Base-by-base conservation (phyloP, 1,139 yeast species). In the Debaryomyces robertsiae region DNA sequence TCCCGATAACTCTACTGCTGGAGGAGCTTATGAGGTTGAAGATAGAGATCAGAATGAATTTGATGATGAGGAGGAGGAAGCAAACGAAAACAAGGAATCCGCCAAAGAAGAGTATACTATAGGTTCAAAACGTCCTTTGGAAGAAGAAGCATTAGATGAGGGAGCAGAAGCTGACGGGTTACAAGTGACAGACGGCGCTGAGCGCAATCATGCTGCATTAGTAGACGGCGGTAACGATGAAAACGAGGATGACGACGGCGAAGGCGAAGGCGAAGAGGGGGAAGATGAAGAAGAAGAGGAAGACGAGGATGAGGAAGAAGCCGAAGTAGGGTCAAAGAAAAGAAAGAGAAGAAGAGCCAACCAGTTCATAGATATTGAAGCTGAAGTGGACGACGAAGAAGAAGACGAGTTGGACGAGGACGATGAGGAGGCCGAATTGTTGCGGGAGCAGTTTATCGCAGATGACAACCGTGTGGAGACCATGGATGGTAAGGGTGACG, bases 351-450 rank as follows among this genome's bases (percentile, higher is more conserved):
- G 84, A 61, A 79, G 82, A 38, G 82, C 90, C 54, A 93, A 93
- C 63, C 93, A 87, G 72, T 93, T 93, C 65, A 77, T 93, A 66
- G 99, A 93, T 85, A 95, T 93, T 42, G 98, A 93, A 73, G 99
- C 99, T 45, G 98, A 93, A 61, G 99, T 93, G 44, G 96, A 94
- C 61, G 98, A 93, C 46, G 98, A 93, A 52, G 98, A 93, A 45
- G 98, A 93, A 50, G 98, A 93, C 30, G 91, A 84, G 30, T 84
- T 89, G 37, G 78, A 73, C 40, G 98, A 91, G 52, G 98, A 90
- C 45, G 96, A 78, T 45, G 83, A 89, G 51, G 97, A 89, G 53
- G 96, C 93, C 9, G 97, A 86, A 49, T 68, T 88, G 31, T 79
- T 86, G 43, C 79, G 91, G 54, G 95, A 90, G 58, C 96, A 88